Evolutionary conservation across 306 rosid species (phyloP), one percentile per base, ranked within the genome.

Genomic region (Lathyrus sativus): DNA sequence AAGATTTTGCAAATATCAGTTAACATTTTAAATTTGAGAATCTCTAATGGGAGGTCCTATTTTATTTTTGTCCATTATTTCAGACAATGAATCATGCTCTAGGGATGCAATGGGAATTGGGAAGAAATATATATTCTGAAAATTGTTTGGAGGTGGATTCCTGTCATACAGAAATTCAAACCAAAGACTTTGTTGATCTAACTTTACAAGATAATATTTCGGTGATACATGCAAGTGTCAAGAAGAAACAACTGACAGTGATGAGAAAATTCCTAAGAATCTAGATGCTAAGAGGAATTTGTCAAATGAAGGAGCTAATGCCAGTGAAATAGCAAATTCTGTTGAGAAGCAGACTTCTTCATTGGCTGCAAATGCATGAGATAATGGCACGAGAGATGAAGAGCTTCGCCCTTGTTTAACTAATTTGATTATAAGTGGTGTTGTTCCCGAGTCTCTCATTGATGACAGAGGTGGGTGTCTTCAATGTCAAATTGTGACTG

Each of bases 401-500:
- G 88, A 92, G 49, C 81, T 88, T 51, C 90, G 98, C 78, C 98
- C 98, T 8, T 88, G 96, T 37, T 82, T 92, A 71, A 88, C 91
- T 54, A 86, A 84, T 80, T 84, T 92, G 49, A 78, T 88, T 65
- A 56, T 17, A 74, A 80, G 85, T 33, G 98, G 98, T 77, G 71
- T 92, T 76, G 98, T 92, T 80, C 98, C 98, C 18, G 96, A 92
- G 88, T 90, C 98, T 76, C 98, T 96, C 41, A 59, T 73, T 37
- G 78, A 76, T 58, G 78, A 74, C 50, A 72, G 84, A 73, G 91
- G 76, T 71, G 73, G 29, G 68, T 78, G 43, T 10, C 67, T 54
- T 60, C 66, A 28, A 48, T 72, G 74, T 78, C 71, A 60, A 39
- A 49, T 59, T 70, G n/a, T 79, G 18, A 24, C 63, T 72, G 43